These are phyloP conservation scores for Penicillium sp. DNA, from an alignment of 2,329 filamentous ascomycete genomes.

Conservation along the genomic window DNA sequence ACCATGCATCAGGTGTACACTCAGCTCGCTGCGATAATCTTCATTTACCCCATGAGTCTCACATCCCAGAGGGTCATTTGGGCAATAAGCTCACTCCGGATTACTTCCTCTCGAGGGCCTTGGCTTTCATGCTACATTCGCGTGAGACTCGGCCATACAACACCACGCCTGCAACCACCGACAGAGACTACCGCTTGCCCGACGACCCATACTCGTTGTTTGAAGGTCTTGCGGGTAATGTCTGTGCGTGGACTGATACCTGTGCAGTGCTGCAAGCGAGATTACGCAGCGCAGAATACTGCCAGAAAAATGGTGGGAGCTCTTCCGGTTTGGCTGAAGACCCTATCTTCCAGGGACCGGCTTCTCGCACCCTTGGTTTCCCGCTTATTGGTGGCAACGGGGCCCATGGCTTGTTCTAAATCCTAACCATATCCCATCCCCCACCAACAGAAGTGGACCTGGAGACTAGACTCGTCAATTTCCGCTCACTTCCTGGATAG, in stretches of 20 bases:
- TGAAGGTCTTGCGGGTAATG: constrained; percentile 41
- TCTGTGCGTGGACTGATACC: constrained; percentile 44
- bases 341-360: constrained; percentile 20
- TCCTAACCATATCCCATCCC: too few relatives aligned
- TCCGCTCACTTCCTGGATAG: too few relatives aligned
- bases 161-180: constrained; percentile 11
- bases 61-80: constrained; percentile 2
- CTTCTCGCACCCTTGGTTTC: constrained; percentile 27
- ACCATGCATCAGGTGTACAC: constrained; percentile 23
- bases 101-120: constrained; percentile 38
- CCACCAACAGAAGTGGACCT: too few relatives aligned
- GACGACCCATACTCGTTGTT: constrained; percentile 41
- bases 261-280: constrained; percentile 35
- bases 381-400: constrained; percentile 32
- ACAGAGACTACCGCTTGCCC: constrained; percentile 39
- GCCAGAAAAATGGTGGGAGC: constrained; percentile 5
- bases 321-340: constrained; percentile 16
- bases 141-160: constrained; percentile 40
- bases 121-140: constrained; percentile 39
- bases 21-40: constrained; percentile 24
- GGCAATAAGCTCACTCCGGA: constrained; percentile 29
- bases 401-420: constrained; percentile 22
- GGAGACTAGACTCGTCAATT: too few relatives aligned
- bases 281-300: constrained; percentile 34
- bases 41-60: constrained; percentile 9